These are phyloP conservation scores for Penicillium sp. DNA, from an alignment of 2,329 filamentous ascomycete genomes.

Conservation along the genomic window DNA sequence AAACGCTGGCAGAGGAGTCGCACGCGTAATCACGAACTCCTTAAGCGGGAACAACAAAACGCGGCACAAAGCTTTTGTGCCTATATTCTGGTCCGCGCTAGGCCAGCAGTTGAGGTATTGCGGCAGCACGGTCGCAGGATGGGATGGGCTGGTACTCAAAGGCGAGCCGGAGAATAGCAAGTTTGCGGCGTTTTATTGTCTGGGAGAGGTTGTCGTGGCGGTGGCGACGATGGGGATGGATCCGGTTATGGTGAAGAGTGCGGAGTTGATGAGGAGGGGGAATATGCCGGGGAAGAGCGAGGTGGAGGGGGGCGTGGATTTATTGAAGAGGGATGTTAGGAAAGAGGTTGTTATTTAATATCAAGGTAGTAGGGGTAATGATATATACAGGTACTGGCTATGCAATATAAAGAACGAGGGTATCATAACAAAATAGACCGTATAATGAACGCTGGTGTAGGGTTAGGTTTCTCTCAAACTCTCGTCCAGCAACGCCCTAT, in stretches of 20 bases:
- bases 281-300: constrained; percentile 82
- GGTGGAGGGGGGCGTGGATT: constrained; percentile 53
- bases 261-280: constrained; percentile 76
- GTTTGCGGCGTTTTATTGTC: constrained; percentile 85
- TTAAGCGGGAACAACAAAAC: constrained; percentile 27
- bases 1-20: constrained; percentile 60
- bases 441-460: constrained; percentile 5
- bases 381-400: not conserved
- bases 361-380: not conserved
- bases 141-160: constrained; percentile 77
- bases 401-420: constrained; percentile 9
- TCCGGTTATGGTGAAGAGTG: constrained; percentile 75
- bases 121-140: constrained; percentile 75
- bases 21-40: constrained; percentile 17
- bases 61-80: constrained; percentile 71
- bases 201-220: constrained; percentile 81
- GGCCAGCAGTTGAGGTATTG: constrained; percentile 89
- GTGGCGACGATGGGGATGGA: constrained; percentile 89
- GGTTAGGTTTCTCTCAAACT: constrained; percentile 51
- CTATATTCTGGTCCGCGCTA: constrained; percentile 94
- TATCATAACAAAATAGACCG: constrained; percentile 11
- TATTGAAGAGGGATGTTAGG: constrained; percentile 32
- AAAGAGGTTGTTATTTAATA: constrained; percentile 19
- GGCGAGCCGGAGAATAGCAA: constrained; percentile 73
- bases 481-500: constrained; percentile 59